Evolutionary conservation across 2,329 filamentous ascomycete genomes (phyloP), one percentile per base, ranked within the genome.

Genomic region (Pseudomassariella vexata): DNA sequence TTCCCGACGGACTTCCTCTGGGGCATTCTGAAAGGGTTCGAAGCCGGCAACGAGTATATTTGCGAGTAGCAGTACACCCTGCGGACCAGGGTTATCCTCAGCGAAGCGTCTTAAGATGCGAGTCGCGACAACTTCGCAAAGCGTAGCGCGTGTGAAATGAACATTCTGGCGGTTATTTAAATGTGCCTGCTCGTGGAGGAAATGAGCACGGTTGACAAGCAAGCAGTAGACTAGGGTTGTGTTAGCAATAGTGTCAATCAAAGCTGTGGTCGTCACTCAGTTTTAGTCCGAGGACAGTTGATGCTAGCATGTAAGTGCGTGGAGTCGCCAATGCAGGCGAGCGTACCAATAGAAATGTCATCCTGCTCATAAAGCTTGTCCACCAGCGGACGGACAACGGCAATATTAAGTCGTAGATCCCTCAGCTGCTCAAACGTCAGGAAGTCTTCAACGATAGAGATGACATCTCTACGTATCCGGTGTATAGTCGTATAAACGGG

Each of bases 31-130:
- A 47, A 92, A 92, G 2, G 86, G 85, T 47, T 88, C 82, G 47
- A 94, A 92, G 10, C 84, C 83, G 11, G 85, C 83, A 10, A 94
- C 82, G 14, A 92, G 72, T 19, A 92, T 82, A 45, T 89, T 84
- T 5, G 85, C 78, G 5, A 92, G 68, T 15, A 86, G 64, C 5
- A 92, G 64, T 9, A 92, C 68, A 1, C 85, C 84, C 17, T 79
- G 68, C 1, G 77, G 66, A 5, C 82, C 84, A 10, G 78, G 73
- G 37, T 85, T 78, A 45, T 88, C 80, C 59, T 92, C 85, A 45
- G 85, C 81, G 48, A 85, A 88, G 32, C 83, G 79, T 21, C 86
- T 72, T 33, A 92, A 62, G 27, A 94, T 81, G 38, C 85, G 79
- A 36, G 78, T 82, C 7, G 86, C 86, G 18, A 92, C 76, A 23